These are phyloP conservation scores for Crithidia sp. DNA, from an alignment of 208 protist genomes.

Conservation along the genomic window DNA sequence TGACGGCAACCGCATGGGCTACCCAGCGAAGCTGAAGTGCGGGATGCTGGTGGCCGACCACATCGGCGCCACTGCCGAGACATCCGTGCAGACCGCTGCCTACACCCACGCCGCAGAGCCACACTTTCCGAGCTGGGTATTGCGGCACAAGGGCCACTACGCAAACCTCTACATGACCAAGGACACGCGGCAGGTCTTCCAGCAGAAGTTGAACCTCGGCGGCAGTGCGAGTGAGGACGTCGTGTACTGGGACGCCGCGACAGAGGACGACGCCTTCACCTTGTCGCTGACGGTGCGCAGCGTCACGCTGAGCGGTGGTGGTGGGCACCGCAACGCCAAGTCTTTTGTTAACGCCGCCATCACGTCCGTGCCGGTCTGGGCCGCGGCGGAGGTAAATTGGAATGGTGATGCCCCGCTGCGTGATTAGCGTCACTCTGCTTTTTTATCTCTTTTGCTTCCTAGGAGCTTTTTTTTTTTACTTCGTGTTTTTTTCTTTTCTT, in stretches of 20 bases:
- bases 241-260: conserved; percentile 73
- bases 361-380: conserved; percentile 60
- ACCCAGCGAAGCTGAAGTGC: conserved; percentile 27
- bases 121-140: conserved; percentile 76
- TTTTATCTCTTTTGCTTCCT: not conserved
- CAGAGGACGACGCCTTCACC: conserved; percentile 52
- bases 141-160: conserved; percentile 63
- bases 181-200: conserved; percentile 61
- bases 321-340: conserved; percentile 23
- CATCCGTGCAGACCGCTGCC: not conserved
- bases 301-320: conserved; percentile 12
- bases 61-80: not conserved
- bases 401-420: conserved; percentile 55
- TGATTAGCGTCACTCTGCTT: conserved; percentile 5
- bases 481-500: not conserved
- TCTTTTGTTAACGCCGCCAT: conserved; percentile 65
- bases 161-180: conserved; percentile 74
- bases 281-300: conserved; percentile 52
- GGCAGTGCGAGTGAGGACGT: conserved; percentile 54
- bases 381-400: conserved; percentile 63
- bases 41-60: conserved; percentile 44
- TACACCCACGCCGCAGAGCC: conserved; percentile 52
- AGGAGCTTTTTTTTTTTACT: conserved; percentile 19
- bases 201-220: conserved; percentile 55
- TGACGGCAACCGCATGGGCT: conserved; percentile 35